Evolutionary conservation across 2,329 filamentous ascomycete species (phyloP), one percentile per base, ranked within the genome.

Genomic region (Zymoseptoria brevis): DNA sequence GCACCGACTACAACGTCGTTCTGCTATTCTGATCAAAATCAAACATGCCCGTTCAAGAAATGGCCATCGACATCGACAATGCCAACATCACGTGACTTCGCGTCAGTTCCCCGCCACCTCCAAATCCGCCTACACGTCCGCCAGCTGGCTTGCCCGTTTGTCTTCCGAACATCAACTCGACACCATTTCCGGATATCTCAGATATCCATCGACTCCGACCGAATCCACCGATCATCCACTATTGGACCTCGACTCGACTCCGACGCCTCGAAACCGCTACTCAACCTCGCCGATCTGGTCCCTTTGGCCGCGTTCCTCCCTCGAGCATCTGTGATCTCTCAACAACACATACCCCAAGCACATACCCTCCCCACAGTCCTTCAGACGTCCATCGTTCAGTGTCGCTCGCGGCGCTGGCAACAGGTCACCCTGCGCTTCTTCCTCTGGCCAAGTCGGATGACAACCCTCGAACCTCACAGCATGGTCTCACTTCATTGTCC

Each of bases 341-440:
- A 76, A 69, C 75, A 24, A 79, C 80, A 72, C 63, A 72, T 29
- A 70, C 66, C 64, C 68, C 62, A 64, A 71, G 87, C 89, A 88
- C 81, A 77, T 79, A 85, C 88, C 86, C 86, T 85, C 87, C 83
- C 79, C 73, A 87, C 81, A 90, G 89, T 90, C 83, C 82, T 86
- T 86, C 88, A 84, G 82, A 79, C 79, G 80, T 62, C 79, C 79
- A 78, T 87, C 86, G 86, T 87, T 83, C 82, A 68, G 80, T 83
- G 81, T 82, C 83, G 85, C 60, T 65, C 58, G 59, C 61, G 58
- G 59, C 60, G 41, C 50, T 30, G 50, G 66, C 62, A 65, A 67
- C 62, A 60, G 67, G 54, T 79, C 74, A 61, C 64, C 64, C 66
- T 66, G 66, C 62, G 57, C 62, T 61, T 51, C 56, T 48, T 58